phyloP scores from a whole-genome alignment of 805 yeast genomes.

The Kazachstania viticola region DNA sequence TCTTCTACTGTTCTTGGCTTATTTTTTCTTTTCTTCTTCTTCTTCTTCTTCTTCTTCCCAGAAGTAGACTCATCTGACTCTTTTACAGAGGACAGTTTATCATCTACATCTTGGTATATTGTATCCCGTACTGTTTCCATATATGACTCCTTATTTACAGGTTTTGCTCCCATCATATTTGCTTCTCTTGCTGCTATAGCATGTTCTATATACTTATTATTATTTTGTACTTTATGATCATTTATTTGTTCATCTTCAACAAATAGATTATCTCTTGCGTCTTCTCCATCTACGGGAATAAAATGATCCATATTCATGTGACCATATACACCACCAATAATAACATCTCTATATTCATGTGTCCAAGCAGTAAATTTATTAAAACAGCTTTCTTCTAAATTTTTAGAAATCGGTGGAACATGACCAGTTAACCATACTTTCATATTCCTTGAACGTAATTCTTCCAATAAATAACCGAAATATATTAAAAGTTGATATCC shows the following conservation, averaged over 20 bases:
- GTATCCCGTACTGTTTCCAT: conserved; percentile 45
- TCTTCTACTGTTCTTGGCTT: conserved; percentile 7
- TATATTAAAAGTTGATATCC: conserved; percentile 69
- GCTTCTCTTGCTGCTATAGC: conserved; percentile 29
- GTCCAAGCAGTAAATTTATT: conserved; percentile 72
- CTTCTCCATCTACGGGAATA: conserved; percentile 57
- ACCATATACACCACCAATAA: conserved; percentile 75
- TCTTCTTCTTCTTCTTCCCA: no score
- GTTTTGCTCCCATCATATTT: conserved; percentile 48
- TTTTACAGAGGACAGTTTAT: conserved; percentile 14
- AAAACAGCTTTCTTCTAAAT: conserved; percentile 60
- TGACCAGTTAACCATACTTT: conserved; percentile 85
- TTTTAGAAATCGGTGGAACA: conserved; percentile 77
- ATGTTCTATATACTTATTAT: conserved; percentile 11
- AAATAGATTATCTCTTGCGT: conserved; percentile 4
- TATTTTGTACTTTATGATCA: not conserved
- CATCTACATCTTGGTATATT: conserved; percentile 38
- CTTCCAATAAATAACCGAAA: conserved; percentile 66
- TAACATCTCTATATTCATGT: conserved; percentile 72
- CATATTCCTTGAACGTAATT: conserved; percentile 59
- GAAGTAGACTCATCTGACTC: not conserved
- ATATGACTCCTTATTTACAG: conserved; percentile 53
- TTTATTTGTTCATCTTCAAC: conserved; percentile 11
- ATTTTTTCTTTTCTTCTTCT: conserved; percentile 8
- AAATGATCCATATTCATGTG: conserved; percentile 89